Evolutionary conservation across 2,329 filamentous ascomycete species (phyloP).

Genomic region (Bertia moriformis): DNA sequence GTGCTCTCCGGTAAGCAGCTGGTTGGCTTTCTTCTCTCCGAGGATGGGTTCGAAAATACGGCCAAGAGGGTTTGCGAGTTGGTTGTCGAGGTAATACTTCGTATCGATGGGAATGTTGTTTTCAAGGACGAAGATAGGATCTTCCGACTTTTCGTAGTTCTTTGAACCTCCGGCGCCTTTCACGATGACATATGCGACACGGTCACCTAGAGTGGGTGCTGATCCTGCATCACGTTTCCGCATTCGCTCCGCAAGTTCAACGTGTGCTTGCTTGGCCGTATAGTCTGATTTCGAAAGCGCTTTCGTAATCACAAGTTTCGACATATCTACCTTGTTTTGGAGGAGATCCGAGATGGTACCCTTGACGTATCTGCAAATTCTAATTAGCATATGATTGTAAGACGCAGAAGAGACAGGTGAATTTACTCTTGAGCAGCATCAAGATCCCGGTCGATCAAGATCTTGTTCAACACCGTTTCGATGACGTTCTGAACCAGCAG

Average conservation of each 20-base stretch:
- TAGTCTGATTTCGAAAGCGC: slow-evolving; percentile 85
- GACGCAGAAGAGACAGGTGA: background rate
- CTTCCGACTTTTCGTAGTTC: slow-evolving; percentile 94
- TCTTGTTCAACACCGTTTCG: slow-evolving; percentile 88
- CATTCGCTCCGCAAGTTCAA: slow-evolving; percentile 91
- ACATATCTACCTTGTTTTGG: slow-evolving; percentile 98
- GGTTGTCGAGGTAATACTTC: slow-evolving; percentile 96
- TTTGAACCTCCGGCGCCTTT: slow-evolving; percentile 79
- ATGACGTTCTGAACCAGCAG: slow-evolving; percentile 91
- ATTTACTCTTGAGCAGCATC: slow-evolving; percentile 79
- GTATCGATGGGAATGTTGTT: slow-evolving; percentile 97
- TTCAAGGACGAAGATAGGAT: slow-evolving; percentile 91
- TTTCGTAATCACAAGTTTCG: slow-evolving; percentile 97
- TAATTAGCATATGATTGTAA: no score
- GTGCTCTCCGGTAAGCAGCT: slow-evolving; percentile 79
- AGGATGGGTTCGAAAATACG: slow-evolving; percentile 97
- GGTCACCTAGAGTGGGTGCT: slow-evolving; percentile 80
- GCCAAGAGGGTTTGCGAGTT: slow-evolving; percentile 82
- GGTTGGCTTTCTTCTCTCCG: slow-evolving; percentile 78
- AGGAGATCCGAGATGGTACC: slow-evolving; percentile 86
- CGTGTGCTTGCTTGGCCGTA: slow-evolving; percentile 83
- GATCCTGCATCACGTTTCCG: slow-evolving; percentile 91
- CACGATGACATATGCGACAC: slow-evolving; percentile 95
- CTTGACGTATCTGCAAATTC: slow-evolving; percentile 79
- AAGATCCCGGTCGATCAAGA: slow-evolving; percentile 83